These are phyloP conservation scores for Trypanosomatidae sp. DNA, from an alignment of 208 protist genomes.

Conservation along the genomic window DNA sequence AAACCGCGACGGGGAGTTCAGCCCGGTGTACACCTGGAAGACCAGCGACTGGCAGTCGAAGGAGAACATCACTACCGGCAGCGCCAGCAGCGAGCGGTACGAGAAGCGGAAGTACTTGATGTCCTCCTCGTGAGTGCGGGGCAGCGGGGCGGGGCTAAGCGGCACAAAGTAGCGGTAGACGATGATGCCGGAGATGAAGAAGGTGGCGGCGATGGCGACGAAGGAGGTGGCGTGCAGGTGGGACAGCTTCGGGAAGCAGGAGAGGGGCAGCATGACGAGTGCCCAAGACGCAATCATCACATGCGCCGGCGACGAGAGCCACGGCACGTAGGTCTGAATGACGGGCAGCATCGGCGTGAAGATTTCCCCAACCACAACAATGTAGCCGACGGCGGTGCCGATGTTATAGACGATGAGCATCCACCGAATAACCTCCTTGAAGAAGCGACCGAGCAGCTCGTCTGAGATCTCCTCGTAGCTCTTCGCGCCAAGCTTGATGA, in stretches of 20 bases:
- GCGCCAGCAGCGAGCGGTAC: conserved; percentile 30
- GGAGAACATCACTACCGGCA: conserved; percentile 74
- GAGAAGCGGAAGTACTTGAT: conserved; percentile 51
- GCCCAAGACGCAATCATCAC: conserved; percentile 46
- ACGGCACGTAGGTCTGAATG: conserved; percentile 58
- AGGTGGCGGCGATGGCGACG: conserved; percentile 50
- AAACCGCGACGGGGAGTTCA: conserved; percentile 26
- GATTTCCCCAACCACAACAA: conserved; percentile 68
- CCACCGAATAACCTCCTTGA: conserved; percentile 58
- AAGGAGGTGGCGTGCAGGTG: conserved; percentile 50
- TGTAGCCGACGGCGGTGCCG: conserved; percentile 57
- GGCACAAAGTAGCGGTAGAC: conserved; percentile 64
- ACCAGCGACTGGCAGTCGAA: conserved; percentile 78
- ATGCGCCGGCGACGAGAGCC: conserved; percentile 34
- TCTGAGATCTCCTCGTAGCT: conserved; percentile 69
- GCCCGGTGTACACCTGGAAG: conserved; percentile 57
- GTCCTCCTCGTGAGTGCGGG: no score
- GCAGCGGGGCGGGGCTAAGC: no score
- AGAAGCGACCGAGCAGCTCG: conserved; percentile 42
- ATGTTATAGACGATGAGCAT: conserved; percentile 69
- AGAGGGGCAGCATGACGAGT: conserved; percentile 57
- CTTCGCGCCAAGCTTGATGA: conserved; percentile 40
- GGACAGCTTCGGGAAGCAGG: conserved; percentile 47
- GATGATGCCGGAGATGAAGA: conserved; percentile 56
- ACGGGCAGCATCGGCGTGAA: conserved; percentile 51